Evolutionary conservation across 106 monocot genomes (phyloP).

Genomic region (Acanthochlamys bracteata): DNA sequence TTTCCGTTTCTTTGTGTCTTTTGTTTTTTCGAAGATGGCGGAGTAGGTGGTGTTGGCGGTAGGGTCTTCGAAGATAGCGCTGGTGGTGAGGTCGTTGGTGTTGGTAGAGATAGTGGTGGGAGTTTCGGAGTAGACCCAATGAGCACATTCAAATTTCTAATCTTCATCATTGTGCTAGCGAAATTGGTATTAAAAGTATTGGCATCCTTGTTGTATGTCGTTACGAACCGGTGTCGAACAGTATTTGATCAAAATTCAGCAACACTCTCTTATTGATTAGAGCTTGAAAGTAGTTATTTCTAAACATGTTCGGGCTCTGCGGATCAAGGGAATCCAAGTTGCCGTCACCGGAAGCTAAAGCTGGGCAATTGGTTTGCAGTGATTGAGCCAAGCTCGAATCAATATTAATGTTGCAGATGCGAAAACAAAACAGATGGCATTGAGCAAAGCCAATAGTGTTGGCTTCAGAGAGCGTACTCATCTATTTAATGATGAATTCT

Average conservation of each 20-base stretch:
- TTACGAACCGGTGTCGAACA: conserved; percentile 24
- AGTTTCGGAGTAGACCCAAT: conserved; percentile 6
- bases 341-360: background rate
- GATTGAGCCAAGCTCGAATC: conserved; percentile 10
- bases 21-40: no score
- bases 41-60: no score
- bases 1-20: no score
- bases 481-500: conserved; percentile 13
- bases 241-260: conserved; percentile 30
- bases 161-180: conserved; percentile 22
- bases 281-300: conserved; percentile 17
- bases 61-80: no score
- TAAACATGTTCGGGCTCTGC: conserved; percentile 13
- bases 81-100: no score
- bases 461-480: conserved; percentile 19
- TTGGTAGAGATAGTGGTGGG: no score
- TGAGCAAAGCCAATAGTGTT: conserved; percentile 28
- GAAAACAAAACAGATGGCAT: conserved; percentile 10
- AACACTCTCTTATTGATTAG: conserved; percentile 20
- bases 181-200: conserved; percentile 24
- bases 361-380: conserved; percentile 12
- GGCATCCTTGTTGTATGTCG: conserved; percentile 10
- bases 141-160: conserved; percentile 20
- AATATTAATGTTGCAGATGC: conserved; percentile 32
- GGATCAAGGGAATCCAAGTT: conserved; percentile 16